Base-by-base conservation (phyloP, 345 rosid species). In the Psidium guajava region DNA sequence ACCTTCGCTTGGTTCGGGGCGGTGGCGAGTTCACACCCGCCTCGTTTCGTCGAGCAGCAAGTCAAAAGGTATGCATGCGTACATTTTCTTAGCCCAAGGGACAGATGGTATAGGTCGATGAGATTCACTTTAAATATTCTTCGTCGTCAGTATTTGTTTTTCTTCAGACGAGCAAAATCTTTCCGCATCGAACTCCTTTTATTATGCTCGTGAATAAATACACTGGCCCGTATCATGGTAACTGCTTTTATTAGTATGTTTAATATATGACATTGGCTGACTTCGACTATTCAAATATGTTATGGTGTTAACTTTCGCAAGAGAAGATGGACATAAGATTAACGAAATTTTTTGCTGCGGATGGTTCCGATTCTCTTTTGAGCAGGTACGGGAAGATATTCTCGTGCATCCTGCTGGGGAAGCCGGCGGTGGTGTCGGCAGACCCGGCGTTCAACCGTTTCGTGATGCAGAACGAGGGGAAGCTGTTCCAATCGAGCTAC, bases 401-500 rank as follows among this genome's bases (percentile, higher is more conserved):
- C 87, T 91, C 94, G 1, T 96, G 99, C 88, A 96, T 94, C 86
- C 86, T 96, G 90, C 90, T 96, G 6, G 98, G 98, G 2, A 91
- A 91, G 86, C 90, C 92, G 92, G 94, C 94, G 1, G 97, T 96
- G 32, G 96, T 95, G 15, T 96, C 99, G 22, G 92, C 91, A 12
- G 97, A 96, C 83, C 95, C 98, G 1, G 85, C 2, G 4, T 96
- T 96, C 74, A 95, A 96, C 86, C 87, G 94, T 84, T 84, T 91
- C 59, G 88, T 96, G 64, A 94, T 96, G 96, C 95, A 89, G 87
- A 93, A 93, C 47, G 99, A 96, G 89, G 98, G 99, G 8, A 93
- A 88, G 88, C 56, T 96, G 84, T 96, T 96, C 86, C 94, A 93
- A 93, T 96, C 99, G 0, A 96, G 95, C 80, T 96, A 96, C 87